Conservation (phyloP, 2,329 filamentous ascomycete genomes). For the Colletotrichum eleusines region DNA sequence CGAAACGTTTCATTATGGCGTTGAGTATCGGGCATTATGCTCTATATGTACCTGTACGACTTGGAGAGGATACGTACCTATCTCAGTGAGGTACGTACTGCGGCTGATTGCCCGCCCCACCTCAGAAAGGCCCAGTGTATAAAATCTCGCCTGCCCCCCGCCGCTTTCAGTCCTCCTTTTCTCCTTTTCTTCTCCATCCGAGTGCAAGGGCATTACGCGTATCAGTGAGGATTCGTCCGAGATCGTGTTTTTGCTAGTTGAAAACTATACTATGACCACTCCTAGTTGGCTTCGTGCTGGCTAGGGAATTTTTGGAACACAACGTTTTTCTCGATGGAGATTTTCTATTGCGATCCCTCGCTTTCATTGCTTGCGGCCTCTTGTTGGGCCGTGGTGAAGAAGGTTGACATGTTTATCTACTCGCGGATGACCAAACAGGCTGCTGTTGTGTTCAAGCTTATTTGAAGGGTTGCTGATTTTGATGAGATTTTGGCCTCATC, state of each 20-base stretch:
- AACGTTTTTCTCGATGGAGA: constrained; percentile 50
- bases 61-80: neutral
- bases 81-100: constrained; percentile 10
- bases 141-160: constrained; percentile 26
- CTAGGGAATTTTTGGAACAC: constrained; percentile 83
- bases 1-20: neutral
- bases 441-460: too few species aligned
- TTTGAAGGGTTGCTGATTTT: too few species aligned
- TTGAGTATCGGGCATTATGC: neutral
- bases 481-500: too few species aligned
- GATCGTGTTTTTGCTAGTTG: constrained; percentile 91
- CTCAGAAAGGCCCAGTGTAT: constrained; percentile 24
- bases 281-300: constrained; percentile 74
- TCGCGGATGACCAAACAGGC: neutral
- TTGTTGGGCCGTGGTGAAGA: constrained; percentile 59
- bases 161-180: constrained; percentile 44
- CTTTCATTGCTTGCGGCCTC: constrained; percentile 66
- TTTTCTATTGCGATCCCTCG: constrained; percentile 37
- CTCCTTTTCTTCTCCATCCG: constrained; percentile 64
- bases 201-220: constrained; percentile 84
- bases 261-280: constrained; percentile 87
- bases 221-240: constrained; percentile 91
- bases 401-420: constrained; percentile 49
- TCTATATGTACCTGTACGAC: neutral
- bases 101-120: constrained; percentile 27